Percentiles rank a stretch among this genome's conserved stretches.
These are phyloP conservation scores for Pochonia chlamydosporia DNA, from an alignment of 2,329 filamentous ascomycete species.

Conservation along the genomic window DNA sequence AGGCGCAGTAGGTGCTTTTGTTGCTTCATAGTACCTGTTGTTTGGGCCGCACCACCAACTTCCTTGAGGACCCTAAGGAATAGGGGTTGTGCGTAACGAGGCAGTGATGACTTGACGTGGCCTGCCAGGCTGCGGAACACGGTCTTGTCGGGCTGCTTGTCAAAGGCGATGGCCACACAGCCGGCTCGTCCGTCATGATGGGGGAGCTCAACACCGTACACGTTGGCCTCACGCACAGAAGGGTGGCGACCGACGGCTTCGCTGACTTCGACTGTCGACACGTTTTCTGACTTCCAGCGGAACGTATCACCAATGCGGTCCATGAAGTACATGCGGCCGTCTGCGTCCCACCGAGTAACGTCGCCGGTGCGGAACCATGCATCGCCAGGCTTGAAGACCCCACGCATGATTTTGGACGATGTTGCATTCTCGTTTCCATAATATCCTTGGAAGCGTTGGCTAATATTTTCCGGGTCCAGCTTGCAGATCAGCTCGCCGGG, in stretches of 20 bases:
- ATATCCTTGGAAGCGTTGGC: conserved; percentile 72
- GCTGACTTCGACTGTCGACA: conserved; percentile 77
- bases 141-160: conserved; percentile 38
- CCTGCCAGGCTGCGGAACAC: conserved; percentile 54
- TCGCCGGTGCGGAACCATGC: conserved; percentile 84
- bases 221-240: conserved; percentile 69
- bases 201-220: conserved; percentile 76
- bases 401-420: conserved; percentile 64
- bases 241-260: conserved; percentile 64
- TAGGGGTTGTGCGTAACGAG: conserved; percentile 69
- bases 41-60: conserved; percentile 48
- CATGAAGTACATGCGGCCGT: conserved; percentile 72
- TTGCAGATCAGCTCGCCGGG: conserved; percentile 70
- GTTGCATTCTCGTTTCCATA: conserved; percentile 68
- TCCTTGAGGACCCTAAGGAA: conserved; percentile 65
- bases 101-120: conserved; percentile 54
- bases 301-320: conserved; percentile 77
- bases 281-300: conserved; percentile 79
- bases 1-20: conserved; percentile 70
- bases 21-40: conserved; percentile 85
- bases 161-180: conserved; percentile 65
- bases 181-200: conserved; percentile 80
- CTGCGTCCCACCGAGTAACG: conserved; percentile 61
- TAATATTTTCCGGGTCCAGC: conserved; percentile 60
- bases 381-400: conserved; percentile 71